phyloP scores from a whole-genome alignment of 1,284 basidiomycete genomes.

The Puccinia brachypodii region DNA sequence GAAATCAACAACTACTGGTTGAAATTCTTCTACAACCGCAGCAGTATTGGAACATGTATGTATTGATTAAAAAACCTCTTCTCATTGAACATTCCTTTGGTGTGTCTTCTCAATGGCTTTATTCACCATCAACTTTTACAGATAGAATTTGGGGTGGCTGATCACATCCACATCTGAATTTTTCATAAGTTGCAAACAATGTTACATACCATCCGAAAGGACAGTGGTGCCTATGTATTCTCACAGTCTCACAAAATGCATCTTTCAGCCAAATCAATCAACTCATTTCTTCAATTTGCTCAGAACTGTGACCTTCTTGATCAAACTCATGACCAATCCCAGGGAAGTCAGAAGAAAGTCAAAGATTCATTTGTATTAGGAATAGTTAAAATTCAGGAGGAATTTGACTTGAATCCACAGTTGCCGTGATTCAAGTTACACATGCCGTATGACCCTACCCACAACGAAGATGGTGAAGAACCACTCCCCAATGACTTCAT shows the following conservation, averaged over 20 bases:
- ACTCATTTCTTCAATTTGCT: not conserved
- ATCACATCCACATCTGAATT: not conserved
- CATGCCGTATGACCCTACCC: no score
- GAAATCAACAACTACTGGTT: slow-evolving; percentile 28
- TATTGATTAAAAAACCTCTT: not conserved
- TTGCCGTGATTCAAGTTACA: not conserved
- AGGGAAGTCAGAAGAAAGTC: not conserved
- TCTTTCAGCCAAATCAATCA: not conserved
- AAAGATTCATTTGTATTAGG: not conserved
- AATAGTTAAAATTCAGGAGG: not conserved
- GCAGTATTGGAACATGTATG: not conserved
- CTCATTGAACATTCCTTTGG: slow-evolving; percentile 12
- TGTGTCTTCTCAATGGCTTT: not conserved
- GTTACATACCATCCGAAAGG: not conserved
- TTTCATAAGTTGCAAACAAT: not conserved
- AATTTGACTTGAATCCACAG: not conserved
- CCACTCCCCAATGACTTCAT: no score
- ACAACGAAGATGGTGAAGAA: no score
- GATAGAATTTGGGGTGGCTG: no score
- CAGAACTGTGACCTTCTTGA: not conserved
- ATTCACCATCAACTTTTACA: not conserved
- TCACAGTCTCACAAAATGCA: not conserved
- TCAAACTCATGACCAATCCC: not conserved
- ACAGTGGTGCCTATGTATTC: not conserved
- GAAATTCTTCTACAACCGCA: slow-evolving; percentile 15